Percentiles rank a stretch among this genome's conserved stretches.
These are phyloP conservation scores for Jasminum sambac DNA, from an alignment of 257 asterid species.

Conservation along the genomic window DNA sequence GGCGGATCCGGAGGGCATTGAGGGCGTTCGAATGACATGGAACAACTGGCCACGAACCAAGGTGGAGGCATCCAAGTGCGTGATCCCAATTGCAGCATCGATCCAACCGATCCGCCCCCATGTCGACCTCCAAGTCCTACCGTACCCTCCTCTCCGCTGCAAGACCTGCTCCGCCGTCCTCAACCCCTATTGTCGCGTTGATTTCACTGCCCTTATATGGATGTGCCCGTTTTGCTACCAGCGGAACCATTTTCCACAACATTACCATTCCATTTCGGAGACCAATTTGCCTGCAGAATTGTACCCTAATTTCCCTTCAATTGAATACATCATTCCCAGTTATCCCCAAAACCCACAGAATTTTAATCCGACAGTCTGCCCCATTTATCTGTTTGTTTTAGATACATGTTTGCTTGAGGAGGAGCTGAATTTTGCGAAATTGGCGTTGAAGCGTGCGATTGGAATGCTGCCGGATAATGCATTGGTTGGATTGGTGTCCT, in stretches of 20 bases:
- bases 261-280: slow-evolving; percentile 61
- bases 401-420: slow-evolving; percentile 96
- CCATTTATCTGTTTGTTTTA: slow-evolving; percentile 74
- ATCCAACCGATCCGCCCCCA: slow-evolving; percentile 89
- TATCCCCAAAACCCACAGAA: slow-evolving; percentile 55
- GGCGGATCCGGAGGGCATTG: slow-evolving; percentile 91
- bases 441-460: slow-evolving; percentile 79
- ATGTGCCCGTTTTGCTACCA: slow-evolving; percentile 96
- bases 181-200: slow-evolving; percentile 80
- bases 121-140: slow-evolving; percentile 68
- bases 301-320: slow-evolving; percentile 78
- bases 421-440: slow-evolving; percentile 82
- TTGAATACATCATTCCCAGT: slow-evolving; percentile 53
- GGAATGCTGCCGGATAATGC: slow-evolving; percentile 90
- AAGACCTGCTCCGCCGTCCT: slow-evolving; percentile 79
- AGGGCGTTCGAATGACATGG: slow-evolving; percentile 97
- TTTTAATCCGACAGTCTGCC: slow-evolving; percentile 39
- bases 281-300: slow-evolving; percentile 84
- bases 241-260: slow-evolving; percentile 79
- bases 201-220: slow-evolving; percentile 83
- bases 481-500: slow-evolving; percentile 91
- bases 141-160: slow-evolving; percentile 80
- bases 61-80: slow-evolving; percentile 95
- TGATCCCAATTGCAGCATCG: slow-evolving; percentile 93
- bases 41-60: slow-evolving; percentile 84